A percentile compares a stretch with the other conserved stretches of the same genome.
phyloP scores from a whole-genome alignment of 768 basidiomycete species.

The Collybiopsis confluens region DNA sequence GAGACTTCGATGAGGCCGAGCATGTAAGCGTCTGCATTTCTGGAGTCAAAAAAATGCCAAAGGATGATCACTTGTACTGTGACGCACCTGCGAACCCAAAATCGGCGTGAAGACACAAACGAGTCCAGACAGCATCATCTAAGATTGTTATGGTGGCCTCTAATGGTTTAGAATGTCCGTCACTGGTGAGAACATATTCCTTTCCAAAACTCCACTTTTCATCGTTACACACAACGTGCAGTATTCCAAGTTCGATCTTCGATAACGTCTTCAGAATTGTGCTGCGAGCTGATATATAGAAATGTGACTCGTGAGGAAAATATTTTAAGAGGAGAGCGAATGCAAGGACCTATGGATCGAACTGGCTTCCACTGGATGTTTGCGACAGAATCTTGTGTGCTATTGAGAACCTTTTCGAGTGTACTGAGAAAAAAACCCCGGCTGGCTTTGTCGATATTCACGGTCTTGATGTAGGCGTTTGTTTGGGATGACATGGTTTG shows the following conservation, averaged over 20 bases:
- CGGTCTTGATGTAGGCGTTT: no score
- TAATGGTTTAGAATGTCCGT: slow-evolving; percentile 8
- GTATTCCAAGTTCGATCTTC: slow-evolving; percentile 9
- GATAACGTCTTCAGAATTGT: no score
- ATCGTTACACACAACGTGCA: slow-evolving; percentile 10
- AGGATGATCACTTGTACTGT: slow-evolving; percentile 14
- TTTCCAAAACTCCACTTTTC: slow-evolving; percentile 12
- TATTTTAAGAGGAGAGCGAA: no score
- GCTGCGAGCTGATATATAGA: no score
- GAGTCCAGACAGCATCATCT: slow-evolving; percentile 36
- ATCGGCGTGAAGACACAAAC: slow-evolving; percentile 28
- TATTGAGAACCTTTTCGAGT: no score
- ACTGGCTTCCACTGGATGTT: no score
- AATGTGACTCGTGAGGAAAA: no score
- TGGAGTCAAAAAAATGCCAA: neutral
- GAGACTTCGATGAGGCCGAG: slow-evolving; percentile 35
- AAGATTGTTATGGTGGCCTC: slow-evolving; percentile 23
- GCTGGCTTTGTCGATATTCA: no score
- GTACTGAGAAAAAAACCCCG: no score
- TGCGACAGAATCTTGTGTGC: no score
- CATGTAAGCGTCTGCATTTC: slow-evolving; percentile 31
- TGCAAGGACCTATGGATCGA: no score
- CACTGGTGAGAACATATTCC: slow-evolving; percentile 8
- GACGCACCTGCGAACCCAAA: slow-evolving; percentile 23
- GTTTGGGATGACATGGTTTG: no score